phyloP scores from a whole-genome alignment of 805 yeast species.

The Pichia occidentalis region DNA sequence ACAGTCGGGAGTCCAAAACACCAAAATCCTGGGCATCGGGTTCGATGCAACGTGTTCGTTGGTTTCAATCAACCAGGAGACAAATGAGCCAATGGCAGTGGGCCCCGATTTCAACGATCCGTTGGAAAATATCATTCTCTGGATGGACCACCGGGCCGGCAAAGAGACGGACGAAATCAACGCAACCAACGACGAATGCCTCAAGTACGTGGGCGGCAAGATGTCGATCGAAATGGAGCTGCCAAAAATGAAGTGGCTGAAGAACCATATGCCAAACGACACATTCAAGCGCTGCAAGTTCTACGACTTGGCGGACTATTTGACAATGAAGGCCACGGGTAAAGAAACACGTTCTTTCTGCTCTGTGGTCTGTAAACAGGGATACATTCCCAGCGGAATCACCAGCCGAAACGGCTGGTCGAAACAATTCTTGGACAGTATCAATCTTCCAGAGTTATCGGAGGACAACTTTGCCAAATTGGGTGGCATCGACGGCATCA shows the following conservation, averaged over 20 bases:
- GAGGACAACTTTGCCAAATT: conserved; percentile 69
- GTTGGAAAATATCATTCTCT: conserved; percentile 77
- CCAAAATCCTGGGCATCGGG: conserved; percentile 76
- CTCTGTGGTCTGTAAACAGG: conserved; percentile 93
- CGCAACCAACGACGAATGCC: conserved; percentile 66
- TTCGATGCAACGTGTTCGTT: conserved; percentile 97
- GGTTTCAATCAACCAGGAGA: conserved; percentile 63
- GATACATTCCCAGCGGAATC: conserved; percentile 87
- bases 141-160: conserved; percentile 98
- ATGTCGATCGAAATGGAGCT: conserved; percentile 99
- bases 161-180: conserved; percentile 76
- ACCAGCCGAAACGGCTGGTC: conserved; percentile 95
- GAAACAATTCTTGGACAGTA: conserved; percentile 56
- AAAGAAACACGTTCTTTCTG: conserved; percentile 82
- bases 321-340: conserved; percentile 88
- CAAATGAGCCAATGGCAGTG: conserved; percentile 71
- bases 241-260: conserved; percentile 96
- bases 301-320: conserved; percentile 86
- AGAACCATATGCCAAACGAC: conserved; percentile 66
- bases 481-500: conserved; percentile 75
- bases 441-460: conserved; percentile 71
- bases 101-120: conserved; percentile 81
- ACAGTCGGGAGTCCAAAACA: conserved; percentile 67
- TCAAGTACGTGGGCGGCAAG: conserved; percentile 92
- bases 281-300: conserved; percentile 59